These are phyloP conservation scores for Hirschioporus abietinus DNA, from an alignment of 768 basidiomycete genomes.

Conservation along the genomic window DNA sequence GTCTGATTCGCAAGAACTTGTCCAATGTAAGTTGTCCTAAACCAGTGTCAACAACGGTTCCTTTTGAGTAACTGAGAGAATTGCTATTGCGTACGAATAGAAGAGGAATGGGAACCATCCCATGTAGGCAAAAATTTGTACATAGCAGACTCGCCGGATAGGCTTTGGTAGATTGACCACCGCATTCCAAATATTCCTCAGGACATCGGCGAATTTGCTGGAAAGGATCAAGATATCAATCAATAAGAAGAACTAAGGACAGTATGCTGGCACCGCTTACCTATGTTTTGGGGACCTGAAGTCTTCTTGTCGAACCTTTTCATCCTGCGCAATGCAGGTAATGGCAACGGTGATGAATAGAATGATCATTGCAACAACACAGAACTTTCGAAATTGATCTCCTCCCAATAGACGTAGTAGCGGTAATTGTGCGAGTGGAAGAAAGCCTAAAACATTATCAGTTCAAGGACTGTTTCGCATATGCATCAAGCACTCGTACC, in stretches of 20 bases:
- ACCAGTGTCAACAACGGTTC: slow-evolving; percentile 8
- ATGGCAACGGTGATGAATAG: slow-evolving; percentile 80
- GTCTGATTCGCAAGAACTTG: slow-evolving; percentile 88
- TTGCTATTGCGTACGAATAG: slow-evolving; percentile 64
- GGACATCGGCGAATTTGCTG: slow-evolving; percentile 65
- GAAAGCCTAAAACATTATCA: slow-evolving; percentile 51
- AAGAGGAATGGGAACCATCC: slow-evolving; percentile 98
- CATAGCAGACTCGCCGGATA: slow-evolving; percentile 84
- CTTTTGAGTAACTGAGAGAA: slow-evolving; percentile 3
- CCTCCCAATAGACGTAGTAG: slow-evolving; percentile 80
- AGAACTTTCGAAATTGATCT: slow-evolving; percentile 94
- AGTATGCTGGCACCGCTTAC: slow-evolving; percentile 7
- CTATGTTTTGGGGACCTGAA: slow-evolving; percentile 15
- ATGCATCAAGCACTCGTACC: slow-evolving; percentile 37
- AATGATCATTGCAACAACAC: slow-evolving; percentile 75
- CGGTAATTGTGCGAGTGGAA: slow-evolving; percentile 79
- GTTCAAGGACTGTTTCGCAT: neutral
- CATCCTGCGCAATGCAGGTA: slow-evolving; percentile 83
- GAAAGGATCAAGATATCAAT: neutral
- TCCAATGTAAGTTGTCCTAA: slow-evolving; percentile 87
- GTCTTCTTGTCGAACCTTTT: slow-evolving; percentile 54
- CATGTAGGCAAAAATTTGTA: slow-evolving; percentile 95
- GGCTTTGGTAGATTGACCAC: slow-evolving; percentile 74
- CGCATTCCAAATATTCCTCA: slow-evolving; percentile 72
- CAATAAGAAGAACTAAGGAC: neutral